Conservation (phyloP, 176 grass and related monocot genomes). For the Avena sativa region DNA sequence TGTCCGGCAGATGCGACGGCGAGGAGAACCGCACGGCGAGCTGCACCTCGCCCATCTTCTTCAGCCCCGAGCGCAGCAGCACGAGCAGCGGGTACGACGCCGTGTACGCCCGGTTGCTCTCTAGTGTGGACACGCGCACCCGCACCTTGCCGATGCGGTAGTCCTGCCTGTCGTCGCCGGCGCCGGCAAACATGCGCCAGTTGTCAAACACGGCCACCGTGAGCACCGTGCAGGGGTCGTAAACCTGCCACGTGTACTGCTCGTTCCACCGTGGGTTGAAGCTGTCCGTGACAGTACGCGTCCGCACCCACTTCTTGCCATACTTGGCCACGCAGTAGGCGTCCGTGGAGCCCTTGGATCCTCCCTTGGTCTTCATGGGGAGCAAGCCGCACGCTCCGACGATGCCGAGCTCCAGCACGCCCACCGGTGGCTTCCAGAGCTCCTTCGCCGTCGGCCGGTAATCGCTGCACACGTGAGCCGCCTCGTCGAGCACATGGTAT, state of each 20-base stretch:
- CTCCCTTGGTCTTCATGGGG: constrained; percentile 84
- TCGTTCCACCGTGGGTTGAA: constrained; percentile 96
- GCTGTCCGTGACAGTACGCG: constrained; percentile 82
- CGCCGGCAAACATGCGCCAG: constrained; percentile 82
- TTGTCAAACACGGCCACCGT: constrained; percentile 96
- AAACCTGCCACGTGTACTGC: constrained; percentile 99
- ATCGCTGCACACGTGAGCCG: constrained; percentile 96
- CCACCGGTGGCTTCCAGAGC: constrained; percentile 87
- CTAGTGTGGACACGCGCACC: constrained; percentile 85
- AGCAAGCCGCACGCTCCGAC: constrained; percentile 79
- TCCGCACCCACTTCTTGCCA: constrained; percentile 97
- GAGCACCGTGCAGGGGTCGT: constrained; percentile 95
- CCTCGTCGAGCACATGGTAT: constrained; percentile 96
- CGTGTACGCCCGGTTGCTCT: constrained; percentile 83
- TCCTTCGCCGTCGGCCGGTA: constrained; percentile 95
- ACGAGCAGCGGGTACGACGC: constrained; percentile 81
- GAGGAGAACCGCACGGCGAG: constrained; percentile 87
- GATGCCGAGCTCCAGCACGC: constrained; percentile 90
- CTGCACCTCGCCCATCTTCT: constrained; percentile 98
- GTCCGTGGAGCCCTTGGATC: constrained; percentile 87
- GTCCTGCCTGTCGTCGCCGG: constrained; percentile 73
- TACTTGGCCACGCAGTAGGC: constrained; percentile 98
- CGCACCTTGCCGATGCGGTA: constrained; percentile 94
- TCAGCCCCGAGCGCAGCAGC: constrained; percentile 81
- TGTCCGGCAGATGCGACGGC: constrained; percentile 70